Evolutionary conservation across 495 filamentous ascomycete genomes (phyloP).

Genomic region (Astrocystis sublimbata): DNA sequence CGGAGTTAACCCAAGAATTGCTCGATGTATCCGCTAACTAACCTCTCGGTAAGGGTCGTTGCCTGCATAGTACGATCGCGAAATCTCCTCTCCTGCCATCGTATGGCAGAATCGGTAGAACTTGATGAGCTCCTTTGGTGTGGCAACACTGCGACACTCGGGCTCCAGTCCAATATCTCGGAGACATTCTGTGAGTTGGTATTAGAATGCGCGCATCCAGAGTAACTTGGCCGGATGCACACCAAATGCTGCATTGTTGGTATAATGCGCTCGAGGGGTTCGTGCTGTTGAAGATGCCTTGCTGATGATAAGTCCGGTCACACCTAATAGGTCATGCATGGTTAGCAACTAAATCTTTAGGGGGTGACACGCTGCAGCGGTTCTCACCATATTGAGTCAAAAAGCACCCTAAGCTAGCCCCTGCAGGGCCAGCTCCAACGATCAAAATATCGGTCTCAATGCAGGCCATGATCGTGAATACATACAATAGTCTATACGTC

Average conservation of each 20-base stretch:
- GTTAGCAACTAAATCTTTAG: background rate
- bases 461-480: background rate
- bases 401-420: conserved; percentile 55
- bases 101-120: conserved; percentile 18
- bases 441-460: conserved; percentile 42
- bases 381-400: conserved; percentile 48
- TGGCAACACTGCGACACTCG: conserved; percentile 33
- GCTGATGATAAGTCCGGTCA: conserved; percentile 49
- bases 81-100: conserved; percentile 44
- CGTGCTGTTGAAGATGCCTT: conserved; percentile 45
- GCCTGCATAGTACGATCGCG: conserved; percentile 52
- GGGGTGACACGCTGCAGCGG: background rate
- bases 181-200: conserved; percentile 45
- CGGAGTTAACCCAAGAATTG: conserved; percentile 41
- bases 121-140: conserved; percentile 27
- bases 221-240: background rate
- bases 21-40: conserved; percentile 23
- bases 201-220: background rate
- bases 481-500: background rate
- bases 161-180: conserved; percentile 49
- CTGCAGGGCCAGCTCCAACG: conserved; percentile 56
- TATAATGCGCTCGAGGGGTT: conserved; percentile 53
- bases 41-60: conserved; percentile 31
- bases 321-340: conserved; percentile 23
- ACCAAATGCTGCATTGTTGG: conserved; percentile 21